Percentiles rank a stretch among this genome's conserved stretches.
These are phyloP conservation scores for Ophiostoma ips DNA, from an alignment of 2,329 filamentous ascomycete genomes.

Conservation along the genomic window DNA sequence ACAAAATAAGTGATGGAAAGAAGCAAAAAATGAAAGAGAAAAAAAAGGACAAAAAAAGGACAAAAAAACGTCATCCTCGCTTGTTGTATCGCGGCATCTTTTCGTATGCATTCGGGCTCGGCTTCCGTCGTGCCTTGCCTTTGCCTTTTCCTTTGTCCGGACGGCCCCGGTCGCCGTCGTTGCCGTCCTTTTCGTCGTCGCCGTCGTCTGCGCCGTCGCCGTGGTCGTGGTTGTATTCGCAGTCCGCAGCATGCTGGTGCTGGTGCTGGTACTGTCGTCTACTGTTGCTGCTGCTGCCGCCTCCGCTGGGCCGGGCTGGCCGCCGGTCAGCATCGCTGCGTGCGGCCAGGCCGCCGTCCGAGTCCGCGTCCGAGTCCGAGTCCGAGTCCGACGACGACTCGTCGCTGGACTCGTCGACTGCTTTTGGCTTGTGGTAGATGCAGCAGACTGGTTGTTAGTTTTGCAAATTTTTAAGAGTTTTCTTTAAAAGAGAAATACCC, in stretches of 20 bases:
- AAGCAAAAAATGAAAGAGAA: background rate
- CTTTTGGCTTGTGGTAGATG: slow-evolving; percentile 83
- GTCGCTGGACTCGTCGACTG: slow-evolving; percentile 68
- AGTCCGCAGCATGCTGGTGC: slow-evolving; percentile 22
- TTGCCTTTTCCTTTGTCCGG: slow-evolving; percentile 9
- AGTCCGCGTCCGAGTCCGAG: slow-evolving; percentile 26
- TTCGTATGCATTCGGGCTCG: slow-evolving; percentile 73
- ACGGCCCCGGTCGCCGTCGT: background rate
- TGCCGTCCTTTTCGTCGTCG: slow-evolving; percentile 23
- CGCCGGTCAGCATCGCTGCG: slow-evolving; percentile 12
- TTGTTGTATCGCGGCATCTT: slow-evolving; percentile 43
- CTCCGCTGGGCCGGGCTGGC: slow-evolving; percentile 14
- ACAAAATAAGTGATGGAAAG: background rate
- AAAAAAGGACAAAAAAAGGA: background rate
- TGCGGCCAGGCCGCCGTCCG: slow-evolving; percentile 15
- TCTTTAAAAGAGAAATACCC: slow-evolving; percentile 36
- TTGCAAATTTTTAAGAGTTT: too few species aligned
- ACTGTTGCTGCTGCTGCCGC: slow-evolving; percentile 14
- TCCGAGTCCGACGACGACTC: slow-evolving; percentile 44
- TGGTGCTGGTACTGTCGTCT: slow-evolving; percentile 10
- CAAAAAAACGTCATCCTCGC: slow-evolving; percentile 1
- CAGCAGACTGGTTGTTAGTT: slow-evolving; percentile 64
- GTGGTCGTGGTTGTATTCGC: slow-evolving; percentile 20
- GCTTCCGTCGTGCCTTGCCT: slow-evolving; percentile 24
- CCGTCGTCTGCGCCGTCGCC: slow-evolving; percentile 21